These are phyloP conservation scores for Phytophthora multivora DNA, from an alignment of 352 stramenopile genomes.

Conservation along the genomic window DNA sequence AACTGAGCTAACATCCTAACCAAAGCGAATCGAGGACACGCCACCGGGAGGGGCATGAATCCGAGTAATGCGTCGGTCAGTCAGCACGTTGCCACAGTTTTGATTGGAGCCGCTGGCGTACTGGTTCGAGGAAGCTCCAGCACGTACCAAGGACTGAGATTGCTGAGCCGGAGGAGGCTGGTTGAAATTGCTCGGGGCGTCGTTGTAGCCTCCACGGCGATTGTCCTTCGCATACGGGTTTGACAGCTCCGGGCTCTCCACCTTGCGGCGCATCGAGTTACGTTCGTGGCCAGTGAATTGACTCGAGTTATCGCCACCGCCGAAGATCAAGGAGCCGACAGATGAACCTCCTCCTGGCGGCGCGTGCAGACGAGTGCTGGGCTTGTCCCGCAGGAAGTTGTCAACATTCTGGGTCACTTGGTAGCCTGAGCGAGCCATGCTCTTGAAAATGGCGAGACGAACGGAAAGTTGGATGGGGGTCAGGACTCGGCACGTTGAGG, in stretches of 20 bases:
- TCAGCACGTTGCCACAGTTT: slow-evolving; percentile 91
- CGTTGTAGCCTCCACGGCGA: slow-evolving; percentile 26
- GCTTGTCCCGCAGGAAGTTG: slow-evolving; percentile 79
- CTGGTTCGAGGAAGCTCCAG: slow-evolving; percentile 74
- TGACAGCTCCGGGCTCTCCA: slow-evolving; percentile 52
- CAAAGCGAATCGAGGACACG: slow-evolving; percentile 80
- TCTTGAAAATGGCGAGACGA: slow-evolving; percentile 14
- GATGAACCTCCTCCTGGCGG: slow-evolving; percentile 74
- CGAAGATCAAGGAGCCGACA: slow-evolving; percentile 79
- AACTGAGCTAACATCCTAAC: slow-evolving; percentile 35
- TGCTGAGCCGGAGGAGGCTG: slow-evolving; percentile 31
- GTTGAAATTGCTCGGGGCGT: slow-evolving; percentile 27
- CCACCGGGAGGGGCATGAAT: slow-evolving; percentile 90
- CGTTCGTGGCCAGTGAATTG: slow-evolving; percentile 60
- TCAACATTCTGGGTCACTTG: slow-evolving; percentile 80
- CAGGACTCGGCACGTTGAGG: slow-evolving; percentile 29
- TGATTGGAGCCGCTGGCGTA: slow-evolving; percentile 86
- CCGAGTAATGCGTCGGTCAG: slow-evolving; percentile 87
- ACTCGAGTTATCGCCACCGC: slow-evolving; percentile 55
- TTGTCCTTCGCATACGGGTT: slow-evolving; percentile 60
- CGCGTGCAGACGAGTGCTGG: slow-evolving; percentile 74
- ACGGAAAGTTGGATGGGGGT: slow-evolving; percentile 5
- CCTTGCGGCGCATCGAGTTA: slow-evolving; percentile 43
- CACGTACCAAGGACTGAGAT: slow-evolving; percentile 24
- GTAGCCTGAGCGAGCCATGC: slow-evolving; percentile 61